A percentile compares a stretch with the other conserved stretches of the same genome.
Evolutionary conservation across 225 moss, liverwort and hornwort genomes (phyloP).

Genomic region (Physcomitrellopsis africana): DNA sequence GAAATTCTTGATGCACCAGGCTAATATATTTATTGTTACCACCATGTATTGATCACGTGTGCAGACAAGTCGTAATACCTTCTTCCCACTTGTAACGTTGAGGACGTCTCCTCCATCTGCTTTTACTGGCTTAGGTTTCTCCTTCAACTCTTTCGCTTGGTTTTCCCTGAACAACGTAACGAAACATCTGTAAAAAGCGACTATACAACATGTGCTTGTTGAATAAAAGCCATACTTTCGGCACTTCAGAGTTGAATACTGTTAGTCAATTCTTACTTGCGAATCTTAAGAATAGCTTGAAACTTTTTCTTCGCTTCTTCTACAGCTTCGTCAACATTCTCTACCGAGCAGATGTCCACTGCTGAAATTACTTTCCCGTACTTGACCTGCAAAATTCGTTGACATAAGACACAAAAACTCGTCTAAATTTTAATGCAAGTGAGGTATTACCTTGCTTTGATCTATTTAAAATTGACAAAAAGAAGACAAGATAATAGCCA

Average conservation of each 20-base stretch:
- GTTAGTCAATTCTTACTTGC: constrained; percentile 64
- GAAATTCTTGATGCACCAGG: neutral
- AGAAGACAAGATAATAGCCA: constrained; percentile 9
- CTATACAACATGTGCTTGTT: neutral
- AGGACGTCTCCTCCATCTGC: constrained; percentile 68
- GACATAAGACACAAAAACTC: constrained; percentile 6
- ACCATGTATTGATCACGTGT: neutral
- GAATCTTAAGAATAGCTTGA: constrained; percentile 84
- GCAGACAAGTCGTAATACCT: constrained; percentile 46
- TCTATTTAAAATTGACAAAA: constrained; percentile 14
- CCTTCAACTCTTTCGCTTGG: constrained; percentile 90
- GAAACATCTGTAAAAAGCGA: constrained; percentile 21
- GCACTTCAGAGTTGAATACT: neutral
- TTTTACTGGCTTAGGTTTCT: constrained; percentile 87
- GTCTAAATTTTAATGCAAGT: neutral
- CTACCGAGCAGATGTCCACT: constrained; percentile 79
- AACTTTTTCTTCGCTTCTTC: constrained; percentile 92
- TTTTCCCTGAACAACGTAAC: constrained; percentile 33
- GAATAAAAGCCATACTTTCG: neutral
- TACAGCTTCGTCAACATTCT: constrained; percentile 72
- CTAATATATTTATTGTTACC: neutral
- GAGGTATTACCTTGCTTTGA: neutral
- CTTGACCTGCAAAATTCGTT: constrained; percentile 60
- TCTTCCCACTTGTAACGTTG: constrained; percentile 66
- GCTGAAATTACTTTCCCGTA: constrained; percentile 78